phyloP scores from a whole-genome alignment of 2,329 filamentous ascomycete species.

The Diaporthe eres region DNA sequence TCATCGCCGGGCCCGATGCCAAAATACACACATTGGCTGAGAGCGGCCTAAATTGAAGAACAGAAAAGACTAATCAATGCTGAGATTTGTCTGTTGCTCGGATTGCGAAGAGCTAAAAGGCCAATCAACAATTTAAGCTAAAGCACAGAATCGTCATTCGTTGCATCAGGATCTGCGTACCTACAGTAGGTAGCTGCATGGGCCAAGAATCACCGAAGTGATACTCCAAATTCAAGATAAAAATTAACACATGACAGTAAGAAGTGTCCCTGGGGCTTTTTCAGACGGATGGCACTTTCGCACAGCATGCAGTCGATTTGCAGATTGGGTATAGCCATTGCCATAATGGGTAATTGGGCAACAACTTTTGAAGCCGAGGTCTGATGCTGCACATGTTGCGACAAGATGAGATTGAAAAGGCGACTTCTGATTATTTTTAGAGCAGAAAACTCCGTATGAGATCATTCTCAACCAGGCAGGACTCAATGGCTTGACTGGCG shows the following conservation, averaged over 20 bases:
- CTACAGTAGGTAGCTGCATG: background rate
- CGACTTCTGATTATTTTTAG: background rate
- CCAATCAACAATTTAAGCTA: background rate
- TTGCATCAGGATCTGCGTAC: background rate
- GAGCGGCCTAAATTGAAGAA: background rate
- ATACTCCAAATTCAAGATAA: background rate
- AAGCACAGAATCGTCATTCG: background rate
- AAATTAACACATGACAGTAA: background rate
- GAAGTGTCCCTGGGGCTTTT: too few relatives aligned
- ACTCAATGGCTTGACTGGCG: background rate
- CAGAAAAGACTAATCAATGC: background rate
- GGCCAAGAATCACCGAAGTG: background rate
- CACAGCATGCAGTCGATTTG: background rate
- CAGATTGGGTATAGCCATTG: too few relatives aligned
- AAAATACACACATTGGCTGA: background rate
- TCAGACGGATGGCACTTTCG: background rate
- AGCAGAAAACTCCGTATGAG: background rate
- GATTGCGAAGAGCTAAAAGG: background rate
- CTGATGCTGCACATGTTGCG: background rate
- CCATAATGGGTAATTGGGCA: background rate
- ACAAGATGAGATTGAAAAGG: background rate
- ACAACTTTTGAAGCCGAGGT: background rate
- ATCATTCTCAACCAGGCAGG: background rate
- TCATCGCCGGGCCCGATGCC: background rate
- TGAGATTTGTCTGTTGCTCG: background rate